These are phyloP conservation scores for Pseudovirgaria hyperparasitica DNA, from an alignment of 2,329 filamentous ascomycete genomes.

Conservation along the genomic window DNA sequence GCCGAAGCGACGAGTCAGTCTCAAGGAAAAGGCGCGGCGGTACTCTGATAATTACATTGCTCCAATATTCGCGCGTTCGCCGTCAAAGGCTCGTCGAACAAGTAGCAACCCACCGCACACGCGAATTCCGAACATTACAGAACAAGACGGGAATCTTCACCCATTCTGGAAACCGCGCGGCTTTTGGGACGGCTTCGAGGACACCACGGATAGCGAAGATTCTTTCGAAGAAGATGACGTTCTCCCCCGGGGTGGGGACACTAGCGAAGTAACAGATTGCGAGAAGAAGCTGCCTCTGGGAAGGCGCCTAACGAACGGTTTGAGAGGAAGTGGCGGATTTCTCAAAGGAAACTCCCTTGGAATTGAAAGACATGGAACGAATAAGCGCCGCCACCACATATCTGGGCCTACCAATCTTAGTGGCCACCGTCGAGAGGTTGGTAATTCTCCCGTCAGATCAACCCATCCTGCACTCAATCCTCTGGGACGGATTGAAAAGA, in stretches of 20 bases:
- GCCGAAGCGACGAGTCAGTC: conserved; percentile 21
- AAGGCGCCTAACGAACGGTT: conserved; percentile 21
- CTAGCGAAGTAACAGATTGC: conserved; percentile 21
- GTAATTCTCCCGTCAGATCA: conserved; percentile 3
- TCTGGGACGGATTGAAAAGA: conserved; percentile 15
- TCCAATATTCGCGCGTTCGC: conserved; percentile 23
- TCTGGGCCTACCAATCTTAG: conserved; percentile 19
- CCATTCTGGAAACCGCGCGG: conserved; percentile 51
- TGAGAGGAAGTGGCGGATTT: conserved; percentile 31
- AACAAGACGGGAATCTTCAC: conserved; percentile 36
- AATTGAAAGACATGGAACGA: conserved; percentile 35
- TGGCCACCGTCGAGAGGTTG: conserved; percentile 6
- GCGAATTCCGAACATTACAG: conserved; percentile 16
- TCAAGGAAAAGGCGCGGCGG: conserved; percentile 31
- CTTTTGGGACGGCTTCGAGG: conserved; percentile 48
- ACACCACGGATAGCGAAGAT: conserved; percentile 24
- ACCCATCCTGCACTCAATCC: not conserved
- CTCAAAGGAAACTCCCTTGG: conserved; percentile 44
- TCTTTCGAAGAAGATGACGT: conserved; percentile 19
- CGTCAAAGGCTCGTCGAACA: conserved; percentile 13
- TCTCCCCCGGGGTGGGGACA: conserved; percentile 34
- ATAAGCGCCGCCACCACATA: conserved; percentile 29
- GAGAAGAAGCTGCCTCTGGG: conserved; percentile 11
- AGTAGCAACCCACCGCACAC: conserved; percentile 8
- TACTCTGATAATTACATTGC: conserved; percentile 33